Base-by-base conservation (phyloP, 2,329 filamentous ascomycete species). In the Decorospora gaudefroyi region DNA sequence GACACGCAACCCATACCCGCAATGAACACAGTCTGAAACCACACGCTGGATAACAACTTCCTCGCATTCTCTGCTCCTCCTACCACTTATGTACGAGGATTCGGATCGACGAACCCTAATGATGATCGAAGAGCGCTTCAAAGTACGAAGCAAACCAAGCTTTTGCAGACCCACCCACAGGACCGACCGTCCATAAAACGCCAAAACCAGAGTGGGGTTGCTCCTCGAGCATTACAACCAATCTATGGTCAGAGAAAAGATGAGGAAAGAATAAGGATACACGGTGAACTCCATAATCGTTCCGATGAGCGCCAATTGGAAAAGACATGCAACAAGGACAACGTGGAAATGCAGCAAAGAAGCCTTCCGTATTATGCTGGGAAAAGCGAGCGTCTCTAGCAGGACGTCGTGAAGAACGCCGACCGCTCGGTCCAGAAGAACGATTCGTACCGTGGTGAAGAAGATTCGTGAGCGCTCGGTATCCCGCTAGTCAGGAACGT, bases 391-490 rank as follows among this genome's bases (percentile, higher is more conserved):
- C 42, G 45, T 42, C 31, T 41, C 33, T 31, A 47, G 36, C 52
- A 43, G 51, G 46, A 55, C 45, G 34, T 38, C 44, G 43, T 27
- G 25, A 42, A 40, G 40, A 60, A 57, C 32, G 51, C 46, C 44
- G 50, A 52, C 55, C 47, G 49, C 39, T 59, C 49, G 51, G 44
- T 51, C 46, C 48, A 60, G 42, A 55, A 57, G 53, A 42, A 63
- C 62, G 53, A 45, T 58, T 58, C 62, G 59, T 55, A 61, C 59
- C 64, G 30, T 46, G 33, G 38, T 54, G 56, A 65, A 54, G 32
- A 54, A 47, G 59, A 68, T 45, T 65, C 47, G 65, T 67, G 67
- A 70, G 65, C 65, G 62, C 45, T 65, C 61, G 30, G 59, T 51
- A 34, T 32, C 53, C 46, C 27, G 47, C n/a, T 13, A 27, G 19